Conservation (phyloP, 345 rosid genomes). For the Salix caprea region DNA sequence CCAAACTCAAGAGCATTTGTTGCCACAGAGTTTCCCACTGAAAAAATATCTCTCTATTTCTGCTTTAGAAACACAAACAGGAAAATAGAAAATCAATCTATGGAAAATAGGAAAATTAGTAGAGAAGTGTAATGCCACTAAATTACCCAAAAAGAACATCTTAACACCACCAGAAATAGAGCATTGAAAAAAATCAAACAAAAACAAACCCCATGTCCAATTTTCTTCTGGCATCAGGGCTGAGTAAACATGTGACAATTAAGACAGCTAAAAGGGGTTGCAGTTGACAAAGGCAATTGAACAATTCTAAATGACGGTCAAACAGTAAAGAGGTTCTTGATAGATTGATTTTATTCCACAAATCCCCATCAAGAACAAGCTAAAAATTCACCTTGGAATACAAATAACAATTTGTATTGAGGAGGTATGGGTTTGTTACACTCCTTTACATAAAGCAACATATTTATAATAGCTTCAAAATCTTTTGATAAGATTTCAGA, state of each 20-base stretch:
- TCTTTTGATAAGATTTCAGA: no score
- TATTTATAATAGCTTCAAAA: no score
- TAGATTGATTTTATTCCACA: neutral
- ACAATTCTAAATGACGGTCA: neutral
- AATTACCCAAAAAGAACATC: no score
- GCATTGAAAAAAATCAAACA: neutral
- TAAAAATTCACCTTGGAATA: neutral
- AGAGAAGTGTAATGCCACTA: neutral
- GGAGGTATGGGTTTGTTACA: neutral
- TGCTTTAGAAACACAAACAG: neutral
- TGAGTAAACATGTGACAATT: neutral
- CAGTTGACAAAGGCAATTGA: neutral
- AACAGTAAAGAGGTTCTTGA: neutral
- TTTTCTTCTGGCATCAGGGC: neutral
- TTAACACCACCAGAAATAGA: neutral
- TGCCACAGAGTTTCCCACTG: no score
- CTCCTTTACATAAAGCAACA: neutral
- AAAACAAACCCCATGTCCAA: neutral
- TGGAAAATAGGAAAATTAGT: neutral
- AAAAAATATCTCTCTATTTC: no score
- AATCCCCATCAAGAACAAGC: neutral
- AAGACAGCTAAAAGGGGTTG: neutral
- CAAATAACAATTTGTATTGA: neutral
- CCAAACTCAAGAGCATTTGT: no score
- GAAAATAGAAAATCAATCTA: neutral